Percentiles rank a stretch among this genome's conserved stretches.
Evolutionary conservation across 2,329 filamentous ascomycete species (phyloP).

Genomic region (Aureobasidium sp.): DNA sequence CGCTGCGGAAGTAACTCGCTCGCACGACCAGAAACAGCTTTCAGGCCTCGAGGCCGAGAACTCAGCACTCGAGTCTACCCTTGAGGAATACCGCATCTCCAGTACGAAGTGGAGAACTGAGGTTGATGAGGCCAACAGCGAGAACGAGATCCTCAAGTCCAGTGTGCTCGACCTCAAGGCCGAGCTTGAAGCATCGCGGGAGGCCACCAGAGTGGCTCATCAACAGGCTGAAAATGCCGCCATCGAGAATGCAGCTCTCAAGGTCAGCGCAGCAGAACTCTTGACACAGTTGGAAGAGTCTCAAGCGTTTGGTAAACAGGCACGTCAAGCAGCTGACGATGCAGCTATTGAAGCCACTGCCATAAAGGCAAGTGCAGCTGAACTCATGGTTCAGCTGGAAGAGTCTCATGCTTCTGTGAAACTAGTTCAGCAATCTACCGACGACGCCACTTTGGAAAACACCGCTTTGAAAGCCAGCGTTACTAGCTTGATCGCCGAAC

Average conservation of each 20-base stretch:
- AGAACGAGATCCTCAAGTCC: constrained; percentile 67
- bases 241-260: background rate
- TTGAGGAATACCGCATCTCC: constrained; percentile 58
- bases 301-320: constrained; percentile 1
- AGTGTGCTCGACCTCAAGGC: background rate
- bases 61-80: constrained; percentile 52
- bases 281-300: constrained; percentile 7
- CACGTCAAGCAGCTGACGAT: constrained; percentile 12
- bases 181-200: background rate
- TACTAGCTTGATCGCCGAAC: constrained; percentile 51
- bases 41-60: constrained; percentile 51
- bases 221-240: background rate
- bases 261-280: background rate
- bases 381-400: constrained; percentile 6
- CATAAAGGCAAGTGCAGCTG: constrained; percentile 11
- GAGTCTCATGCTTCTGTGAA: constrained; percentile 5
- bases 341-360: constrained; percentile 12
- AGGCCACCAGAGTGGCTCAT: background rate
- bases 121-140: constrained; percentile 48
- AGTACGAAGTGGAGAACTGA: constrained; percentile 54
- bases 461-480: constrained; percentile 50
- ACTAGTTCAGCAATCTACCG: background rate
- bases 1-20: constrained; percentile 27
- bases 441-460: background rate
- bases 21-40: constrained; percentile 21